Base-by-base conservation (phyloP, 2,329 filamentous ascomycete genomes). In the Colletotrichum somersetense region DNA sequence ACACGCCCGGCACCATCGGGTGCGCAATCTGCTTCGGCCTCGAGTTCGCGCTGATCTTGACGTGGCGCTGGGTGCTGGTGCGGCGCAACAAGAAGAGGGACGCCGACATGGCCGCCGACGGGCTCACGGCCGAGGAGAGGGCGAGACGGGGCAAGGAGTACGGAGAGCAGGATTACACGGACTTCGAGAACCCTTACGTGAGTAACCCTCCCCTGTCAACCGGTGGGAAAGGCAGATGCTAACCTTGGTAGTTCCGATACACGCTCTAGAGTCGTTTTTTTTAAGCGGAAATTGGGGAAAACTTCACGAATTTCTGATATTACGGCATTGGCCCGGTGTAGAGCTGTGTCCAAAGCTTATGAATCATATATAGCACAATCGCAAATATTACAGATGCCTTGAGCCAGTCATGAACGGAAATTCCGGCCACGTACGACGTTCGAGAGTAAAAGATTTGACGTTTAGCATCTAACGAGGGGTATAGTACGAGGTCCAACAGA, bases 21-120 rank as follows among this genome's bases (percentile, higher is more conserved):
- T 84, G 83, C 44, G 80, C 81, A 1, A 72, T 82, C 3, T 83
- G 83, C 73, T 83, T 82, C 69, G 81, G 74, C 2, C 74, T 83
- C 0, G 75, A 83, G 66, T 80, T 82, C 55, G 35, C 83, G 6
- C 75, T 85, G 0, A 79, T 86, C 1, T 62, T 79, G 12, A 48
- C 72, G 1, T 86, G 84, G 84, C 78, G 83, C 8, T 16, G 79
- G 0, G 79, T 83, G 8, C 81, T 85, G 53, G 79, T 83, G 26
- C 77, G 79, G 73, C 77, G 84, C 35, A 86, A 86, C 71, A 77
- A 76, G 56, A 77, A 77, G 12, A 77, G 81, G 10, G 79, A 80
- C 42, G 77, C 75, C 40, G 62, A 72, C 2, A 67, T 80, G 26
- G 77, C 66, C 2, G 77, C 77, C 14, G 75, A 80, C 38, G 81